phyloP scores from a whole-genome alignment of 768 basidiomycete genomes.

The Lactarius sanguifluus region DNA sequence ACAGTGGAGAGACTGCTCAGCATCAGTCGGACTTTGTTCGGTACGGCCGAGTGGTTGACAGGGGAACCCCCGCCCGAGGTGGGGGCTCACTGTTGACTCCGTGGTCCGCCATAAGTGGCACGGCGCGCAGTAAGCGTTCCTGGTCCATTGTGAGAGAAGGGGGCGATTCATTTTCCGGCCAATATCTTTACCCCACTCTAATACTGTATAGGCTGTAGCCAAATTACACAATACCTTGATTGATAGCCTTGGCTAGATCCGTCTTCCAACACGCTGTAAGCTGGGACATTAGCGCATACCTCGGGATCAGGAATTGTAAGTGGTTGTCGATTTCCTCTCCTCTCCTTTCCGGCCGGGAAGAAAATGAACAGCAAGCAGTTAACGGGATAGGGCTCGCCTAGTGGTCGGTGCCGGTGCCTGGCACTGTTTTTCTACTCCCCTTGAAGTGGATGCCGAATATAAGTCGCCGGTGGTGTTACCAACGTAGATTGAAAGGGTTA shows the following conservation, averaged over 20 bases:
- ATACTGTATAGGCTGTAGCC: background rate
- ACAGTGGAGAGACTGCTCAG: conserved; percentile 45
- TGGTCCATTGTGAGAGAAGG: background rate
- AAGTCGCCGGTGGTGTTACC: background rate
- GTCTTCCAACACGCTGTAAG: too few relatives aligned
- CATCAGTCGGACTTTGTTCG: conserved; percentile 44
- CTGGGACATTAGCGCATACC: background rate
- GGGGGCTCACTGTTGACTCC: background rate
- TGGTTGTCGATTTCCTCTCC: background rate
- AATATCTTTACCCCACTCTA: background rate
- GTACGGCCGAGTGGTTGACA: conserved; percentile 46
- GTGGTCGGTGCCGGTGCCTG: too few relatives aligned
- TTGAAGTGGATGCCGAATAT: background rate
- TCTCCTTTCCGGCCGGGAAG: background rate
- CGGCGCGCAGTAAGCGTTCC: background rate
- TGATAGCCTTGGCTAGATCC: background rate
- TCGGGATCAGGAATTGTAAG: background rate
- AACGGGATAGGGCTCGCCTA: background rate
- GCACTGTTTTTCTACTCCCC: background rate
- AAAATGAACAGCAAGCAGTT: background rate
- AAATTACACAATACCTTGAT: background rate
- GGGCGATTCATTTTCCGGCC: background rate
- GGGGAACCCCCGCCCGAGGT: conserved; percentile 21
- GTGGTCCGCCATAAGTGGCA: conserved; percentile 4
- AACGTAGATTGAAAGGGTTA: background rate